Conservation (phyloP, 108 stramenopile species). For the Skeletonema menzelii region DNA sequence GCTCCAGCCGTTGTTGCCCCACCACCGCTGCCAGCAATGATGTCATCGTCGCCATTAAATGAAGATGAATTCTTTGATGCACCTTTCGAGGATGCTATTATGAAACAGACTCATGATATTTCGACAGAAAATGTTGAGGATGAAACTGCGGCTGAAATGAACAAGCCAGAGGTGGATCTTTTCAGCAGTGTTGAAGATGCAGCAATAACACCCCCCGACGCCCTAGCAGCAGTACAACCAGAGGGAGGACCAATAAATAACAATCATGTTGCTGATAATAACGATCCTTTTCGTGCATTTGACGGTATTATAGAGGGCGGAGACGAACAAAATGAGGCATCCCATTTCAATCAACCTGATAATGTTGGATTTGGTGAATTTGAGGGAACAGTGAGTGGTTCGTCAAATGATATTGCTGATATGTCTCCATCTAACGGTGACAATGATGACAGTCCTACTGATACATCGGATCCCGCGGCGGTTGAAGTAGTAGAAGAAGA, state of each 20-base stretch:
- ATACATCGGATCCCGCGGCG: not conserved
- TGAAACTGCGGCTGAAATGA: not conserved
- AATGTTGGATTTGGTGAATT: not conserved
- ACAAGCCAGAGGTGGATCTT: not conserved
- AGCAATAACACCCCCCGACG: not conserved
- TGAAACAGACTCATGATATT: too few species aligned
- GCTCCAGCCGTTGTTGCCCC: not conserved
- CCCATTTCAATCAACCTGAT: not conserved
- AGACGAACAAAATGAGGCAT: not conserved
- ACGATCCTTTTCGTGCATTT: constrained; percentile 1
- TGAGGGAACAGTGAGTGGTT: not conserved
- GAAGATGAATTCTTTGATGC: not conserved
- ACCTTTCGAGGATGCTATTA: not conserved
- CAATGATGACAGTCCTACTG: not conserved
- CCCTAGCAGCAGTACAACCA: not conserved
- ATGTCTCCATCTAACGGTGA: not conserved
- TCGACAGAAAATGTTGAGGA: not conserved
- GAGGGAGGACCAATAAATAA: not conserved
- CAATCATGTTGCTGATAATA: not conserved
- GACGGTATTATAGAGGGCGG: not conserved
- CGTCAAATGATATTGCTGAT: not conserved
- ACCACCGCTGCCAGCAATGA: not conserved
- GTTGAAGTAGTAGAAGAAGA: not conserved
- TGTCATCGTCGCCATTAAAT: not conserved
- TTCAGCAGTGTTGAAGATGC: not conserved